A percentile compares a stretch with the other conserved stretches of the same genome.
These are phyloP conservation scores for Mycena citricolor DNA, from an alignment of 1,284 basidiomycete species.

Conservation along the genomic window DNA sequence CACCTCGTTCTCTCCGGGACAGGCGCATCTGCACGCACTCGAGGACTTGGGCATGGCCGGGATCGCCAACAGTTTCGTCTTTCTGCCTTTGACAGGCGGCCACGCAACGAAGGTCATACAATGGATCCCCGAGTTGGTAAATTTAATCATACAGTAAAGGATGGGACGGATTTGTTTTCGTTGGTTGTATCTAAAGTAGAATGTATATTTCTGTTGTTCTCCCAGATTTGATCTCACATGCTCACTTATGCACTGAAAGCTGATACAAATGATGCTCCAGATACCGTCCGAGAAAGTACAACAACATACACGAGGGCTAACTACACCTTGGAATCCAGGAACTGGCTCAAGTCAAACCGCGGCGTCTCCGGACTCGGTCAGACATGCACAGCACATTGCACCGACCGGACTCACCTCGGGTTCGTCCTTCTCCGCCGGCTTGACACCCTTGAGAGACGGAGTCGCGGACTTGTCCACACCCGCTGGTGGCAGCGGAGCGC, in stretches of 20 bases:
- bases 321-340: slow-evolving; percentile 47
- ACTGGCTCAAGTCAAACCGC: slow-evolving; percentile 49
- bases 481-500: slow-evolving; percentile 22
- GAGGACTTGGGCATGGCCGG: slow-evolving; percentile 74
- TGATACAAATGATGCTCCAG: too few relatives aligned
- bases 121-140: slow-evolving; percentile 70
- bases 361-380: slow-evolving; percentile 36
- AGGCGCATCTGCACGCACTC: slow-evolving; percentile 52
- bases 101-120: slow-evolving; percentile 66
- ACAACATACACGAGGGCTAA: too few relatives aligned
- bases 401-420: slow-evolving; percentile 6
- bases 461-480: slow-evolving; percentile 12
- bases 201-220: slow-evolving; percentile 14
- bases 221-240: slow-evolving; percentile 12
- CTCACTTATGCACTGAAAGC: too few relatives aligned
- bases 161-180: too few relatives aligned
- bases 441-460: slow-evolving; percentile 15
- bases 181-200: too few relatives aligned
- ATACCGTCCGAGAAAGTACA: too few relatives aligned
- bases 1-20: slow-evolving; percentile 34
- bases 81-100: slow-evolving; percentile 57
- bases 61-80: slow-evolving; percentile 65
- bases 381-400: neutral
- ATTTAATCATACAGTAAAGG: slow-evolving; percentile 43
- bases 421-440: slow-evolving; percentile 14